phyloP scores from a whole-genome alignment of 208 protist genomes.

The Acanthamoeba triangularis region DNA sequence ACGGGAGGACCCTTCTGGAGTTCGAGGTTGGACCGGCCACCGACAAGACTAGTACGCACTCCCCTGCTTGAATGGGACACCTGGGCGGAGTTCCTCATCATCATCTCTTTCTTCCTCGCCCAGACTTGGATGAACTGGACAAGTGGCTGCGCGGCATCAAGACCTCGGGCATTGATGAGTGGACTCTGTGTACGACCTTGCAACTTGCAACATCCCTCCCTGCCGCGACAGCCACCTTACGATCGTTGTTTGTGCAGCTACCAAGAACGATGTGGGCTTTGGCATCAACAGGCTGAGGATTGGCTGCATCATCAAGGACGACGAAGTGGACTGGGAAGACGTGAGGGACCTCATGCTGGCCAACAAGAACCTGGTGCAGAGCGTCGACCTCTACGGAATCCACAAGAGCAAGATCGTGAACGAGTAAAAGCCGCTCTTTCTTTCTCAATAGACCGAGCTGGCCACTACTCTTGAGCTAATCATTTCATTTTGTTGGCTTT shows the following conservation, averaged over 20 bases:
- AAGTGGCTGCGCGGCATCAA: constrained; percentile 40
- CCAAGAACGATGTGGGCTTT: constrained; percentile 70
- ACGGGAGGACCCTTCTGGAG: constrained; percentile 46
- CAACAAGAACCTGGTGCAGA: constrained; percentile 72
- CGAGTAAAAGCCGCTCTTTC: background rate
- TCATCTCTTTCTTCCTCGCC: background rate
- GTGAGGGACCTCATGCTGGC: constrained; percentile 29
- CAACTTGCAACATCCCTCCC: background rate
- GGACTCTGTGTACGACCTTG: constrained; percentile 46
- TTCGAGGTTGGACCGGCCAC: constrained; percentile 33
- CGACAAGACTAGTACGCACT: background rate
- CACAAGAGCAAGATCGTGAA: constrained; percentile 72
- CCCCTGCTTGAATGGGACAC: background rate
- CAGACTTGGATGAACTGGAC: constrained; percentile 64
- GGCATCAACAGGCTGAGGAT: constrained; percentile 74
- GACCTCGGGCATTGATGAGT: constrained; percentile 54
- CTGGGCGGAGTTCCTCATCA: background rate
- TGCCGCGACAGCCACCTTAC: too few relatives aligned
- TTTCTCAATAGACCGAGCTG: too few relatives aligned
- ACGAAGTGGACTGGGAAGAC: constrained; percentile 70
- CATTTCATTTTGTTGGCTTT: too few relatives aligned
- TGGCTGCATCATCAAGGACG: constrained; percentile 69
- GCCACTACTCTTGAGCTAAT: too few relatives aligned
- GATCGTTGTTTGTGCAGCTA: background rate
- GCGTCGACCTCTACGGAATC: constrained; percentile 62